phyloP scores from a whole-genome alignment of 75 land plant genomes.

The Cryptomeria japonica region DNA sequence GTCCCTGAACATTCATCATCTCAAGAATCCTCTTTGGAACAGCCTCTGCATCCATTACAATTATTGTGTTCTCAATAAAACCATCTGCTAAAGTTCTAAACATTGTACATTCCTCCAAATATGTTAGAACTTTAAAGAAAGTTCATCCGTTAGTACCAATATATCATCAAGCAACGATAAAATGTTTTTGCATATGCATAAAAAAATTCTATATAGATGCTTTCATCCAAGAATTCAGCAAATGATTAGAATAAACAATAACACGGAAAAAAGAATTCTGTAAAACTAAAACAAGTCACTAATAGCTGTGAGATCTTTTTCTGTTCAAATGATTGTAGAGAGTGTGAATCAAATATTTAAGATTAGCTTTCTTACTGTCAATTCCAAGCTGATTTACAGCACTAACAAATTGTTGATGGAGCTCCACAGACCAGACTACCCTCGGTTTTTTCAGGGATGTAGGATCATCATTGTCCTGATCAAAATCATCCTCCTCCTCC shows the following conservation, averaged over 20 bases:
- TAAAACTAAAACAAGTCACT: neutral
- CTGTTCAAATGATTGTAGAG: neutral
- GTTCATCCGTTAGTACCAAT: neutral
- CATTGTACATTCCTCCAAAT: neutral
- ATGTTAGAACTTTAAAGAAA: neutral
- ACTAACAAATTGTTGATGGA: conserved; percentile 90
- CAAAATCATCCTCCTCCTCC: conserved; percentile 78
- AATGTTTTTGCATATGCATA: neutral
- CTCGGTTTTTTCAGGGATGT: conserved; percentile 79
- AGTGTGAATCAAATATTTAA: neutral
- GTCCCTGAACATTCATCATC: conserved; percentile 60
- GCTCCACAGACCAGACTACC: conserved; percentile 96
- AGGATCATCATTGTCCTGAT: conserved; percentile 72
- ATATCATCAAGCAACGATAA: neutral
- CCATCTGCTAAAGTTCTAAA: neutral
- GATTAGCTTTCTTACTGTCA: conserved; percentile 62
- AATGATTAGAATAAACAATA: neutral
- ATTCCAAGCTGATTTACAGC: conserved; percentile 90
- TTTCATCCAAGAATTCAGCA: neutral
- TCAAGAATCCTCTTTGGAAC: conserved; percentile 73
- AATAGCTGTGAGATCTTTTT: neutral
- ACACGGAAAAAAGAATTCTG: neutral
- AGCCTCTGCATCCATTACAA: conserved; percentile 48
- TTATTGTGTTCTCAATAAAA: neutral
- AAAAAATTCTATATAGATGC: neutral